phyloP scores from a whole-genome alignment of 352 stramenopile genomes.

The Phytophthora hibernalis region DNA sequence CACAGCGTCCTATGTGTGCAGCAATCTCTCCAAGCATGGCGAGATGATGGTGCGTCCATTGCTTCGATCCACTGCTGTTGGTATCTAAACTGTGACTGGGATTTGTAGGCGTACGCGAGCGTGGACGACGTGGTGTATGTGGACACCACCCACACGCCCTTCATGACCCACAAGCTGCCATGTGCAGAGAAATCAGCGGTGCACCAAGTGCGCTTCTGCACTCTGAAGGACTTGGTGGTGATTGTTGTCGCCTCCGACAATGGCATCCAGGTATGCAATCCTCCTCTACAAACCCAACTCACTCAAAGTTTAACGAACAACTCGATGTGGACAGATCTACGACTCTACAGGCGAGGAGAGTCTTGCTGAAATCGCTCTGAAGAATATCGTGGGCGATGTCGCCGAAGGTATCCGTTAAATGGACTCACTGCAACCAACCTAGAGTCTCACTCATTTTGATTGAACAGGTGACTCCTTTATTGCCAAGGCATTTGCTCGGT shows the following conservation, averaged over 20 bases:
- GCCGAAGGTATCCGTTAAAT: constrained; percentile 49
- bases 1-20: constrained; percentile 61
- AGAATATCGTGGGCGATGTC: constrained; percentile 48
- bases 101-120: constrained; percentile 51
- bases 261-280: constrained; percentile 53
- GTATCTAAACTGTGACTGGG: constrained; percentile 4
- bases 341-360: constrained; percentile 61
- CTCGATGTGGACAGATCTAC: constrained; percentile 52
- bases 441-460: neutral
- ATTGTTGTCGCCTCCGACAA: constrained; percentile 75
- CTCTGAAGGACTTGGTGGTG: constrained; percentile 47
- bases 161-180: constrained; percentile 48
- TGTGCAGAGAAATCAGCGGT: constrained; percentile 57
- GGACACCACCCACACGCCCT: constrained; percentile 50
- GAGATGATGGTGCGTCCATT: constrained; percentile 46
- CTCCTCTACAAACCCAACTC: neutral
- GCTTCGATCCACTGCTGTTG: neutral
- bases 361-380: constrained; percentile 65
- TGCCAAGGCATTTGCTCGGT: constrained; percentile 70
- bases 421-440: neutral
- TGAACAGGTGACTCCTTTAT: constrained; percentile 54
- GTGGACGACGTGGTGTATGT: constrained; percentile 57
- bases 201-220: constrained; percentile 74
- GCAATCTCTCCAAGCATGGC: constrained; percentile 59
- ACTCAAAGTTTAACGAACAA: constrained; percentile 2